These are phyloP conservation scores for Nakataea oryzae DNA, from an alignment of 2,329 filamentous ascomycete genomes.

Conservation along the genomic window DNA sequence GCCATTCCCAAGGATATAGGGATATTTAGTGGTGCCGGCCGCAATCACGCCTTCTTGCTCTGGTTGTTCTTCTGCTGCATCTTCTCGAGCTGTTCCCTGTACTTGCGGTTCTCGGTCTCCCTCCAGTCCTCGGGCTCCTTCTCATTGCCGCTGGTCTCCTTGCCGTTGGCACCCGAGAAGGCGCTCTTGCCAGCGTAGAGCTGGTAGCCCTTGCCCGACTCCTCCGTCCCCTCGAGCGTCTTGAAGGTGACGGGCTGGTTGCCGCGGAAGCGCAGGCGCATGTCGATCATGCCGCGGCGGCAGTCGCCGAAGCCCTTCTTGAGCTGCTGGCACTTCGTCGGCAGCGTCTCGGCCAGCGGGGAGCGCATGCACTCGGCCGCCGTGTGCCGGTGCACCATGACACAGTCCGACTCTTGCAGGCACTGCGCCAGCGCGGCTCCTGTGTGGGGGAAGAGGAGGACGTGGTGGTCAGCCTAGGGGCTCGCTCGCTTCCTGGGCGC, in stretches of 20 bases:
- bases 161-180: slow-evolving; percentile 47
- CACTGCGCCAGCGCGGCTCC: slow-evolving; percentile 88
- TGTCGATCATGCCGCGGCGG: slow-evolving; percentile 93
- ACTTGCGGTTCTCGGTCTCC: slow-evolving; percentile 54
- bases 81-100: slow-evolving; percentile 23
- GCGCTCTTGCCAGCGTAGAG: slow-evolving; percentile 71
- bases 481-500: background rate
- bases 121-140: slow-evolving; percentile 50
- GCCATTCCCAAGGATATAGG: background rate
- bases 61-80: slow-evolving; percentile 9
- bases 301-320: slow-evolving; percentile 91
- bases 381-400: slow-evolving; percentile 81
- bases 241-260: slow-evolving; percentile 73
- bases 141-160: slow-evolving; percentile 59
- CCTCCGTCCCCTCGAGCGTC: slow-evolving; percentile 49
- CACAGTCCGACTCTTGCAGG: slow-evolving; percentile 92
- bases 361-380: slow-evolving; percentile 81
- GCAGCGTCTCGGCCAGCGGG: slow-evolving; percentile 72
- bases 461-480: slow-evolving; percentile 1
- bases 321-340: slow-evolving; percentile 81
- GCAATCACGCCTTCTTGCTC: background rate
- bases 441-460: slow-evolving; percentile 27
- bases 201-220: slow-evolving; percentile 49
- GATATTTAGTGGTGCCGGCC: background rate
- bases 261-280: slow-evolving; percentile 95